Evolutionary conservation across 1,139 yeast species (phyloP), one percentile per base, ranked within the genome.

Genomic region (Geotrichum bryndzae): DNA sequence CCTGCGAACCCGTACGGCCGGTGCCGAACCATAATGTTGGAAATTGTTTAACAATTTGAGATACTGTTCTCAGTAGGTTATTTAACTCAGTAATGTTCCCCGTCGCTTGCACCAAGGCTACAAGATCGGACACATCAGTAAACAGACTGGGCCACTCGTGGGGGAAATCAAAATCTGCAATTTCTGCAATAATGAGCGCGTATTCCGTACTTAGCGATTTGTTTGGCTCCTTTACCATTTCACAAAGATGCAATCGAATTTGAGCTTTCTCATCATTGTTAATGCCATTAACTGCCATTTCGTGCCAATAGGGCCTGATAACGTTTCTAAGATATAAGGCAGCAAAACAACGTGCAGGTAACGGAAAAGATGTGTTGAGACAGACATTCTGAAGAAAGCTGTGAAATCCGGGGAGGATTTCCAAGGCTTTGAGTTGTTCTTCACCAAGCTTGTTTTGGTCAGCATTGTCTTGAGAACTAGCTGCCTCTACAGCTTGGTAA

Each of bases 251-350:
- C 13, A 74, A 69, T 60, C 86, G 80, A 58, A 94, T 89, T 59
- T 80, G 82, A 0, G 68, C 67, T 71, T 91, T 92, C 69, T 91
- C 97, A 15, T 87, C 90, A 59, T 80, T 81, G 10, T 79, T 67
- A 18, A 90, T 84, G 1, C 89, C 83, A 67, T 75, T 72, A 27
- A 72, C 76, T 35, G 90, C 79, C 0, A 90, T 80, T 0, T 86
- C 77, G 63, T 97, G 78, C 98, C 98, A 92, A 69, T 84, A 85
- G 68, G 82, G 84, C 41, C 90, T 96, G 29, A 90, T 78, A 1
- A 96, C 96, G 73, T 92, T 94, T 70, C 94, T 94, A 73, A 94
- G 84, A 67, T 88, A 88, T 53, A 94, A 92, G 3, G 90, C 81
- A 0, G 97, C 92, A 52, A 92, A 77, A 96, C 96, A 90, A 69